These are phyloP conservation scores for Asterochloris erici DNA, from an alignment of 139 green algal species.

Conservation along the genomic window DNA sequence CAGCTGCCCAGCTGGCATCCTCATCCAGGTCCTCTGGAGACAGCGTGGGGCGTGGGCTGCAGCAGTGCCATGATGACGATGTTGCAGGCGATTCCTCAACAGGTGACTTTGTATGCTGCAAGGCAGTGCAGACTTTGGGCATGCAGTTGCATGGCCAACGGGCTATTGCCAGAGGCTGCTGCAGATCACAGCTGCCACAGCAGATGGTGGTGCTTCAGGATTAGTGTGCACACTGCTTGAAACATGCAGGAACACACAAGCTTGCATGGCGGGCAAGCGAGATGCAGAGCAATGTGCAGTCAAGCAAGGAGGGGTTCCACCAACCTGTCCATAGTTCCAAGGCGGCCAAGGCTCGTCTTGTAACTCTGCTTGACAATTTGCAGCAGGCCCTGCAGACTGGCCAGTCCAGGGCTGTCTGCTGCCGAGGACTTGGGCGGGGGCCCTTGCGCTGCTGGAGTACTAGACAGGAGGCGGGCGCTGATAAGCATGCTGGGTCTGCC, in stretches of 20 bases:
- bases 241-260: neutral
- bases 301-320: neutral
- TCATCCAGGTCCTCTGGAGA: neutral
- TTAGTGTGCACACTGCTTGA: neutral
- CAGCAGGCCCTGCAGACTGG: conserved; percentile 11
- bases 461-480: no score
- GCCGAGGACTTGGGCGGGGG: neutral
- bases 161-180: neutral
- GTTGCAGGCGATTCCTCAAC: neutral
- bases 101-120: neutral
- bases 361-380: conserved; percentile 17
- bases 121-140: neutral
- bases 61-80: neutral
- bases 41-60: neutral
- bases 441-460: no score
- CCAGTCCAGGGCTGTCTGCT: conserved; percentile 7
- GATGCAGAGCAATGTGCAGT: neutral
- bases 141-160: neutral
- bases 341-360: neutral
- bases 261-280: neutral
- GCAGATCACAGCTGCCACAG: neutral
- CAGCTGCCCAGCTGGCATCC: neutral
- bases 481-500: no score
- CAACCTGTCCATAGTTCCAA: conserved; percentile 9
- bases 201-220: neutral